phyloP scores from a whole-genome alignment of 225 moss, liverwort and hornwort species.

The Straminergon stramineum region DNA sequence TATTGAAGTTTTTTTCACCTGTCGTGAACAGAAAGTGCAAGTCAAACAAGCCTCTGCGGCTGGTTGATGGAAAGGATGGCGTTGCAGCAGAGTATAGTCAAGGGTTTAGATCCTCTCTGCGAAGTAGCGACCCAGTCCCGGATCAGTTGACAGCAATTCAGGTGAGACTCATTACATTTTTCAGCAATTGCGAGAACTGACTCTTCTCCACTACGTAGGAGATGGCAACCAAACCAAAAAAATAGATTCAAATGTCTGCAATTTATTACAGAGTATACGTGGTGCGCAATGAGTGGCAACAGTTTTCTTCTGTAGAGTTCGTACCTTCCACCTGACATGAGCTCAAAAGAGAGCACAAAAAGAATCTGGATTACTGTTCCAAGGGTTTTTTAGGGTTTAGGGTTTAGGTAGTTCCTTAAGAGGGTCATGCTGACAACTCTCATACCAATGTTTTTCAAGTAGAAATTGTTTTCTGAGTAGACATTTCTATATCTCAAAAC shows the following conservation, averaged over 20 bases:
- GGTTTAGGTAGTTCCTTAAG: not conserved
- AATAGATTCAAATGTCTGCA: not conserved
- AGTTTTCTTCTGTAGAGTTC: too few relatives aligned
- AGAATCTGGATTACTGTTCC: not conserved
- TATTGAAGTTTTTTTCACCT: not conserved
- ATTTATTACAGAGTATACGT: not conserved
- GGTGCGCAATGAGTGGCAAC: not conserved
- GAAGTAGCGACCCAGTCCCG: conserved; percentile 3
- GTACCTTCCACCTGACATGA: not conserved
- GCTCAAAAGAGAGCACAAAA: not conserved
- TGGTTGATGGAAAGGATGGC: not conserved
- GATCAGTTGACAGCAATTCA: conserved; percentile 48
- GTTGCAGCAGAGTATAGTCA: not conserved
- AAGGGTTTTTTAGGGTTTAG: not conserved
- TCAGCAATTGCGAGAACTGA: not conserved
- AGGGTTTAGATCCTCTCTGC: conserved; percentile 11
- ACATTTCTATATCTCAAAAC: not conserved
- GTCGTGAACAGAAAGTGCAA: not conserved
- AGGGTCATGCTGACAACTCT: not conserved
- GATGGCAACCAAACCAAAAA: too few relatives aligned
- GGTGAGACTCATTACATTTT: not conserved
- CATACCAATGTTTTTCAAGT: not conserved
- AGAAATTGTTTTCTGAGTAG: not conserved
- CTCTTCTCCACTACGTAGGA: not conserved
- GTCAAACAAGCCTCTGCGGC: conserved; percentile 16